Evolutionary conservation across 2,329 filamentous ascomycete genomes (phyloP), one percentile per base, ranked within the genome.

Genomic region (Colletotrichum tamarilloi): DNA sequence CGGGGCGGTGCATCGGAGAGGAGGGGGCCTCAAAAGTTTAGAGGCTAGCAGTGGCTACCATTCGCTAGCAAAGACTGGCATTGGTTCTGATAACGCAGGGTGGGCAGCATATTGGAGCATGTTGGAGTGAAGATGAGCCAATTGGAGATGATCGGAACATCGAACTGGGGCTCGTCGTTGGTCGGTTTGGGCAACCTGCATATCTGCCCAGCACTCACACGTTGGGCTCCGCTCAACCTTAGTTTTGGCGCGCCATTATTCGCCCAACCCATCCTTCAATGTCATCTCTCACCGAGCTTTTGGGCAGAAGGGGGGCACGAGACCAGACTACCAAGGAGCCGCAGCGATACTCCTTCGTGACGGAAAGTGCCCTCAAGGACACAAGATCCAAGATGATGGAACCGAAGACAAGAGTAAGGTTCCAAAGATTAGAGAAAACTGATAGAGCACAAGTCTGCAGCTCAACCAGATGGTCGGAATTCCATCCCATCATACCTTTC

Each of bases 1-100:
- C 64, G 72, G 72, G 72, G 72, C 68, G 63, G 72, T 72, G 72
- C 58, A 58, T 49, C 5, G 42, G 57, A 53, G 38, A 42, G 52
- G 59, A 32, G 74, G 72, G 72, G 72, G 72, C 72, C 72, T 74
- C 74, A 75, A 74, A 74, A 73, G 28, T 6, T 19, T 9, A 56
- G 26, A 62, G 57, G 38, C 38, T 42, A 42, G 38, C 38, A 42
- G 38, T 42, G 14, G 16, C 38, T 42, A 42, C 38, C 38, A 42
- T 42, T 42, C 38, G 38, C 70, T 42, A 73, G 22, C 32, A 56
- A 11, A 35, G 19, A 42, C 28, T 58, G 30, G 35, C 66, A 64
- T 69, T 74, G 64, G 67, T 38, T 38, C 26, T 28, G 28, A 67
- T 60, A 68, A 68, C n/a, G 62, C 57, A 67, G 38, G 59, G 32